Conservation (phyloP, 2,329 filamentous ascomycete species). For the Talaromyces pinophilus region DNA sequence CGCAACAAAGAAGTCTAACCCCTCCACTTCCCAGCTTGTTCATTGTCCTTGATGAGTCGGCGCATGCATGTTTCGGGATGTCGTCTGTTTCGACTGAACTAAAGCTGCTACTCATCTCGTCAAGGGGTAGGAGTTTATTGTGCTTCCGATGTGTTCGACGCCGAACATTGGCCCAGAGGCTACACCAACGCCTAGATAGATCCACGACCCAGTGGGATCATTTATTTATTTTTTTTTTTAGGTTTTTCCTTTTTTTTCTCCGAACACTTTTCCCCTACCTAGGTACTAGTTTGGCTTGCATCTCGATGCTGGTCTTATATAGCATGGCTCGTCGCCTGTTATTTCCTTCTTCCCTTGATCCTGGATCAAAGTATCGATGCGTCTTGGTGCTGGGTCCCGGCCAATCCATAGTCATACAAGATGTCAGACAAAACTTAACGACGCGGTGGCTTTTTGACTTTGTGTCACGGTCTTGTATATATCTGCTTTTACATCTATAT, state of each 20-base stretch:
- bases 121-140: conserved; percentile 15
- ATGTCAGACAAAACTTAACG: conserved; percentile 7
- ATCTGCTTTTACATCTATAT: neutral
- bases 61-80: conserved; percentile 1
- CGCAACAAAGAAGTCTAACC: conserved; percentile 11
- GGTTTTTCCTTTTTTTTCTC: conserved; percentile 8
- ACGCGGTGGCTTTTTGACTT: conserved; percentile 3
- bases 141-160: neutral
- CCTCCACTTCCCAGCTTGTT: neutral
- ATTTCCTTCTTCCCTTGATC: conserved; percentile 7
- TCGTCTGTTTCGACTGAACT: conserved; percentile 5
- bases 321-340: conserved; percentile 12
- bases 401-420: conserved; percentile 7
- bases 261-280: neutral
- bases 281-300: neutral
- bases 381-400: conserved; percentile 10
- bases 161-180: conserved; percentile 5
- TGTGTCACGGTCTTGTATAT: neutral
- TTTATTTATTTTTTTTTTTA: neutral
- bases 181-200: conserved; percentile 7
- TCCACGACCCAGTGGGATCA: conserved; percentile 6
- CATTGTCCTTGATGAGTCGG: conserved; percentile 13
- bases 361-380: neutral
- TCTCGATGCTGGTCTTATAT: conserved; percentile 8
- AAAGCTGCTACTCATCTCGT: conserved; percentile 11